Evolutionary conservation across 2,329 filamentous ascomycete genomes (phyloP).

Genomic region (Penicillium sp.): DNA sequence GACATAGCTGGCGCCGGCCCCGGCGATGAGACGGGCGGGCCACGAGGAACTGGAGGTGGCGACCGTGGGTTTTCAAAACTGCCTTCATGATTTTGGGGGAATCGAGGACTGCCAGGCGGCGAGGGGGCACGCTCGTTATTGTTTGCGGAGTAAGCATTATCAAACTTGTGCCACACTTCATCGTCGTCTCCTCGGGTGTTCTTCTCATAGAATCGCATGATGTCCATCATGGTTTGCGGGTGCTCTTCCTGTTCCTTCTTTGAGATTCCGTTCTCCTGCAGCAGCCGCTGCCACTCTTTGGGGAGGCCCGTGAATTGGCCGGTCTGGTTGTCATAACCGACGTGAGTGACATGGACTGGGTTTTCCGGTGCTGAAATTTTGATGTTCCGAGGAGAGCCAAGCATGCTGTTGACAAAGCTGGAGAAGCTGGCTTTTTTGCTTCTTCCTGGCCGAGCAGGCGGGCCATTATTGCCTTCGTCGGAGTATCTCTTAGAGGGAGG

Average conservation of each 20-base stretch:
- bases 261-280: slow-evolving; percentile 92
- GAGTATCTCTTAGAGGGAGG: slow-evolving; percentile 68
- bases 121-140: slow-evolving; percentile 48
- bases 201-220: slow-evolving; percentile 96
- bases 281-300: slow-evolving; percentile 94
- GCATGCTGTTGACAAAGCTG: slow-evolving; percentile 76
- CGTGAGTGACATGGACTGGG: slow-evolving; percentile 94
- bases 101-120: slow-evolving; percentile 77
- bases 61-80: slow-evolving; percentile 97
- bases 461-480: slow-evolving; percentile 63
- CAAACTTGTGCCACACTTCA: slow-evolving; percentile 92
- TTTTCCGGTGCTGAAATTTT: slow-evolving; percentile 98
- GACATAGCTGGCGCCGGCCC: slow-evolving; percentile 28
- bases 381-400: slow-evolving; percentile 74
- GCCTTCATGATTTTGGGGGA: slow-evolving; percentile 82
- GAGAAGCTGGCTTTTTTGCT: slow-evolving; percentile 83
- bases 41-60: slow-evolving; percentile 76
- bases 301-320: slow-evolving; percentile 95
- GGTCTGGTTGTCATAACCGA: slow-evolving; percentile 93
- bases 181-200: slow-evolving; percentile 80
- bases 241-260: slow-evolving; percentile 95
- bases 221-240: slow-evolving; percentile 90
- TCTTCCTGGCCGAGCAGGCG: slow-evolving; percentile 56
- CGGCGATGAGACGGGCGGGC: slow-evolving; percentile 43
- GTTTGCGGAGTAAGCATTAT: slow-evolving; percentile 60